phyloP scores from a whole-genome alignment of 1,284 basidiomycete genomes.

The Rugosomyces carneus region DNA sequence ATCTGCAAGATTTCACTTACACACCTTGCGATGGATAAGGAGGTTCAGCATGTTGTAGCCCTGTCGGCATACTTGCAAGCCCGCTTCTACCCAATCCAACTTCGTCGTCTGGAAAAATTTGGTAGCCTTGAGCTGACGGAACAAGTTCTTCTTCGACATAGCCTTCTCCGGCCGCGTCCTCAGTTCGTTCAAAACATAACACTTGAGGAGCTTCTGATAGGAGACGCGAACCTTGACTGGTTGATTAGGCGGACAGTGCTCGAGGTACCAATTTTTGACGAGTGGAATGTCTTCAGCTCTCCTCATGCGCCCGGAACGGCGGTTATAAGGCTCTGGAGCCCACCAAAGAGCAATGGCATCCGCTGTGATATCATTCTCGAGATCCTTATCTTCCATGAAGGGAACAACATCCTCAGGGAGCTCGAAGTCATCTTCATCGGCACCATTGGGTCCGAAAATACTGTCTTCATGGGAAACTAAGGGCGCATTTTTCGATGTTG shows the following conservation, averaged over 20 bases:
- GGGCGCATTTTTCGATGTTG: slow-evolving; percentile 76
- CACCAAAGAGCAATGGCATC: slow-evolving; percentile 98
- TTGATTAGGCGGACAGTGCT: slow-evolving; percentile 95
- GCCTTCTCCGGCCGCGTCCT: slow-evolving; percentile 88
- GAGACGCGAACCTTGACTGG: slow-evolving; percentile 98
- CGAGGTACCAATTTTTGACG: slow-evolving; percentile 96
- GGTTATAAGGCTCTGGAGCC: slow-evolving; percentile 95
- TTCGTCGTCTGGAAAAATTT: slow-evolving; percentile 99
- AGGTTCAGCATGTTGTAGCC: slow-evolving; percentile 99
- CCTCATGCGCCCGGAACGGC: slow-evolving; percentile 88
- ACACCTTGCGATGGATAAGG: slow-evolving; percentile 94
- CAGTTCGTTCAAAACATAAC: slow-evolving; percentile 92
- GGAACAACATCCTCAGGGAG: slow-evolving; percentile 79
- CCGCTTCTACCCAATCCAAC: slow-evolving; percentile 99
- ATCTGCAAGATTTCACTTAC: slow-evolving; percentile 11
- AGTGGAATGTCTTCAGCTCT: slow-evolving; percentile 94
- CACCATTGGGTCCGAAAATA: slow-evolving; percentile 82
- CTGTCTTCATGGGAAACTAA: slow-evolving; percentile 86
- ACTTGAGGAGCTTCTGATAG: slow-evolving; percentile 98
- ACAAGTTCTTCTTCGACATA: slow-evolving; percentile 96
- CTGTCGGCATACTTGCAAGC: slow-evolving; percentile 96
- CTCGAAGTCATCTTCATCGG: slow-evolving; percentile 86
- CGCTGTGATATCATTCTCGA: slow-evolving; percentile 91
- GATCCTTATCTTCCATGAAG: slow-evolving; percentile 76
- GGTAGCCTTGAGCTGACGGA: slow-evolving; percentile 93